phyloP scores from a whole-genome alignment of 1,139 yeast species.

The Diutina scorzettiae region DNA sequence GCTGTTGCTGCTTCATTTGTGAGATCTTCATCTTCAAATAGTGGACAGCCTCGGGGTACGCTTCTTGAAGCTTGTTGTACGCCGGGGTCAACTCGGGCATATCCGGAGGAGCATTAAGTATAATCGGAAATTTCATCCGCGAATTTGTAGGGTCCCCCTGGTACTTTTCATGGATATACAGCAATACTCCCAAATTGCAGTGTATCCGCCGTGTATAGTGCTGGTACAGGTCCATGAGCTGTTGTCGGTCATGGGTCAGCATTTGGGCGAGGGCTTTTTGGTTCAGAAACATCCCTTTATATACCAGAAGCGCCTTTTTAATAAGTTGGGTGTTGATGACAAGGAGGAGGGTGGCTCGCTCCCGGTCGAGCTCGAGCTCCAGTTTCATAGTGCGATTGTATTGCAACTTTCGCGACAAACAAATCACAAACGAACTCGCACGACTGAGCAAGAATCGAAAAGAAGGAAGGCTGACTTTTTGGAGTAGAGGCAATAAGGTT shows the following conservation, averaged over 20 bases:
- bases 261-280: slow-evolving; percentile 25
- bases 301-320: slow-evolving; percentile 33
- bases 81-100: slow-evolving; percentile 40
- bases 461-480: not conserved
- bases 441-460: no score
- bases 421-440: no score
- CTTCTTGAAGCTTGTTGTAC: slow-evolving; percentile 35
- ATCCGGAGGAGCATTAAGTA: slow-evolving; percentile 43
- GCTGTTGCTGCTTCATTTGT: slow-evolving; percentile 14
- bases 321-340: slow-evolving; percentile 41
- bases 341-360: slow-evolving; percentile 38
- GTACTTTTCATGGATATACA: slow-evolving; percentile 40
- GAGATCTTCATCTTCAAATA: slow-evolving; percentile 35
- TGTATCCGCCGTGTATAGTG: slow-evolving; percentile 42
- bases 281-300: slow-evolving; percentile 24
- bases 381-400: no score
- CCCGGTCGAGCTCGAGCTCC: slow-evolving; percentile 20
- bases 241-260: slow-evolving; percentile 24
- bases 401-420: no score
- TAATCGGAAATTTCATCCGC: slow-evolving; percentile 35
- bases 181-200: slow-evolving; percentile 40
- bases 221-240: slow-evolving; percentile 35
- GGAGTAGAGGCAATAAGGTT: no score
- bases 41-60: slow-evolving; percentile 45
- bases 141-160: slow-evolving; percentile 20